Evolutionary conservation across 2,329 filamentous ascomycete species (phyloP).

Genomic region (Trichophyton rubrum): DNA sequence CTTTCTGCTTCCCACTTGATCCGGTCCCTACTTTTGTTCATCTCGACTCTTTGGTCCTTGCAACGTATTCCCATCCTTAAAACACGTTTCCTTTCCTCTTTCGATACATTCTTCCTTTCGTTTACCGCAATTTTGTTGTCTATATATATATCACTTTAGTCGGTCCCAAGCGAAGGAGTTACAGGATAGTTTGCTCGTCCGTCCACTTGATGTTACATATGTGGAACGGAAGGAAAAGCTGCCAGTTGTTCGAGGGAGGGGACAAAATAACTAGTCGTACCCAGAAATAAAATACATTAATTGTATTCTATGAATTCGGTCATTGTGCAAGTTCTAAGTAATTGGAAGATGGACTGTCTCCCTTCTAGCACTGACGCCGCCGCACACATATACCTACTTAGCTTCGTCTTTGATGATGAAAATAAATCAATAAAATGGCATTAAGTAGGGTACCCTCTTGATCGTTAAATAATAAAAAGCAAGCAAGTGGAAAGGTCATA

Average conservation of each 20-base stretch:
- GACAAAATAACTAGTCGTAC: neutral
- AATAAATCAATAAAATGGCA: neutral
- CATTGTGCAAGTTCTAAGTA: neutral
- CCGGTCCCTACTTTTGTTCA: neutral
- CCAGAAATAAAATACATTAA: neutral
- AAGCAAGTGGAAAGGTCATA: neutral
- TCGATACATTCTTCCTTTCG: neutral
- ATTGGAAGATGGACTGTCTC: no score
- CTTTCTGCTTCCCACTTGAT: neutral
- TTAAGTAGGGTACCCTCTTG: neutral
- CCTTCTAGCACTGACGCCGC: no score
- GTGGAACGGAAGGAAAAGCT: neutral
- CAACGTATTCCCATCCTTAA: neutral
- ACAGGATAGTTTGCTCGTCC: neutral
- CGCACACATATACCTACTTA: no score
- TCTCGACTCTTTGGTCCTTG: neutral
- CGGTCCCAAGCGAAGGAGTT: constrained; percentile 2
- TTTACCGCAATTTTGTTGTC: constrained; percentile 6
- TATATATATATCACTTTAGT: neutral
- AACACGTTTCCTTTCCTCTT: neutral
- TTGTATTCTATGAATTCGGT: neutral
- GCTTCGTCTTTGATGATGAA: neutral
- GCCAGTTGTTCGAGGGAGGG: neutral
- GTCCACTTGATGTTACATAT: neutral
- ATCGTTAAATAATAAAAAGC: neutral